Evolutionary conservation across 148 eudicot species (phyloP).

Genomic region (Nepenthes gracilis): DNA sequence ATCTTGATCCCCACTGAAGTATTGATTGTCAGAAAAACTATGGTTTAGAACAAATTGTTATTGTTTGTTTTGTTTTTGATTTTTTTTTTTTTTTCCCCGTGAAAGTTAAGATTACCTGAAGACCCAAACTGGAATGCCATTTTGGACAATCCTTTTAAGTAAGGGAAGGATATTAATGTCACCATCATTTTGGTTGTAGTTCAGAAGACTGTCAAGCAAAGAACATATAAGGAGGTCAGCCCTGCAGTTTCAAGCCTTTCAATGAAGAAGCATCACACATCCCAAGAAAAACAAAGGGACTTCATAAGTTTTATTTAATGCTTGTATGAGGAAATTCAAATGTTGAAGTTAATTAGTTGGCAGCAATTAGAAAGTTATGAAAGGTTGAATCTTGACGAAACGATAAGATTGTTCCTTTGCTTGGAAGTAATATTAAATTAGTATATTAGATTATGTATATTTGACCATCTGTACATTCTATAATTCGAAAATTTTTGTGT

Average conservation of each 20-base stretch:
- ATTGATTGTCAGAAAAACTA: not conserved
- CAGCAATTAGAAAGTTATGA: not conserved
- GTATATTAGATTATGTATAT: no score
- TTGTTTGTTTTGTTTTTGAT: not conserved
- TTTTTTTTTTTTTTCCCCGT: not conserved
- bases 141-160: constrained; percentile 33
- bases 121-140: constrained; percentile 41
- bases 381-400: no score
- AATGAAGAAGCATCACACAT: not conserved
- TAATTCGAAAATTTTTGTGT: no score
- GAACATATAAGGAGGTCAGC: not conserved
- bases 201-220: constrained; percentile 17
- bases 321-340: no score
- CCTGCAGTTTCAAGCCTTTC: not conserved
- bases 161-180: constrained; percentile 34
- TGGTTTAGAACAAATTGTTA: not conserved
- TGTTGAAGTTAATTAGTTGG: no score
- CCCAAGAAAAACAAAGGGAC: no score
- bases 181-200: constrained; percentile 28
- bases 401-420: no score
- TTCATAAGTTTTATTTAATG: no score
- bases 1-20: constrained; percentile 53
- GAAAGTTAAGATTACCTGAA: constrained; percentile 29
- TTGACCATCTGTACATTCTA: no score
- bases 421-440: no score